These are phyloP conservation scores for Lenzites betulinus DNA, from an alignment of 768 basidiomycete genomes.

Conservation along the genomic window DNA sequence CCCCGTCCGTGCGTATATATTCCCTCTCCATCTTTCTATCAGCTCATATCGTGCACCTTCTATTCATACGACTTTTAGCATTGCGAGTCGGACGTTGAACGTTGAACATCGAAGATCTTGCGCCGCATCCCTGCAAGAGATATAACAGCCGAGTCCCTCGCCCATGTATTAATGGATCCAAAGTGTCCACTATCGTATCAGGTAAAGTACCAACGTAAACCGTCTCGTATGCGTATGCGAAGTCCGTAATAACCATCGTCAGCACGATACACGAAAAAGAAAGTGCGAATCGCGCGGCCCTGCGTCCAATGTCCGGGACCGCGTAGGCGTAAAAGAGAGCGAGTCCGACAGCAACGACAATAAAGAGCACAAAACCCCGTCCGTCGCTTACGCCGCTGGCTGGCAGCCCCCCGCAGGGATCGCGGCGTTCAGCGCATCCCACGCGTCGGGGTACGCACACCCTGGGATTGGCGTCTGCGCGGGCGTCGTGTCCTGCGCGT, in stretches of 20 bases:
- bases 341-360: not conserved
- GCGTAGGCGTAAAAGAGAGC: not conserved
- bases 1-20: too few species aligned
- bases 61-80: not conserved
- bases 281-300: not conserved
- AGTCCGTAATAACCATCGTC: constrained; percentile 3
- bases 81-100: too few species aligned
- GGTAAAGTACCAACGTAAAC: constrained; percentile 4
- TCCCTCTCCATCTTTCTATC: too few species aligned
- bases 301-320: not conserved
- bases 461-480: constrained; percentile 61
- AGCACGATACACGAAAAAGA: not conserved
- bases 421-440: constrained; percentile 46
- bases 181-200: not conserved
- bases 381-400: constrained; percentile 8
- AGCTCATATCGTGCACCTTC: too few species aligned
- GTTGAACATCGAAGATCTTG: too few species aligned
- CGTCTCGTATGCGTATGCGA: not conserved
- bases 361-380: not conserved
- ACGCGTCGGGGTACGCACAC: constrained; percentile 64
- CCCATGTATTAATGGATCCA: not conserved
- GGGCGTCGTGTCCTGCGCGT: constrained; percentile 45
- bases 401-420: constrained; percentile 23
- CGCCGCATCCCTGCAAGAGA: not conserved
- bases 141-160: not conserved